Conservation (phyloP, 371 early-diverging fungal species). For the Apophysomyces ossiformis region DNA sequence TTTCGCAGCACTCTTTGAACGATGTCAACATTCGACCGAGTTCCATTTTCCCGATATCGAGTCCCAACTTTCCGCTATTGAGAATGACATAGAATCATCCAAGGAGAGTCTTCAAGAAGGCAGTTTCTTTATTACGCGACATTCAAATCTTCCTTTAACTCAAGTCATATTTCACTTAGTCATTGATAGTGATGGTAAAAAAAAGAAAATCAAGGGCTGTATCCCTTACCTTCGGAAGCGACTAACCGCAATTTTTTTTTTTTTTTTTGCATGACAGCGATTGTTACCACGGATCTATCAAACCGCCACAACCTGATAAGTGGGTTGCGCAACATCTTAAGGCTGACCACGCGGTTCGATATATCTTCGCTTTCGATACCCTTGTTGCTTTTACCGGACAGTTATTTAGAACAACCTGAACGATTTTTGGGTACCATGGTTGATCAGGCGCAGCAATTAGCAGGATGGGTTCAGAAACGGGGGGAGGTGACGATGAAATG, state of each 20-base stretch:
- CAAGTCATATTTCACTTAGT: conserved; percentile 80
- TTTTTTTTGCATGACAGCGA: conserved; percentile 26
- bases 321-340: conserved; percentile 70
- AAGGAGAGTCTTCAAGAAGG: conserved; percentile 56
- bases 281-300: conserved; percentile 45
- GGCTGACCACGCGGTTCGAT: conserved; percentile 68
- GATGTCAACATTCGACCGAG: conserved; percentile 74
- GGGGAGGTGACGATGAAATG: conserved; percentile 66
- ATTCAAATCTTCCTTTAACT: conserved; percentile 75
- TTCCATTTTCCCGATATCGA: conserved; percentile 79
- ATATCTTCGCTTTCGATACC: conserved; percentile 72
- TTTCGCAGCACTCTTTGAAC: conserved; percentile 61
- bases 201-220: conserved; percentile 17
- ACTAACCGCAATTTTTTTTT: too few relatives aligned
- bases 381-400: conserved; percentile 65
- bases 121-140: conserved; percentile 76
- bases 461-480: conserved; percentile 50
- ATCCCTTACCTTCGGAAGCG: too few relatives aligned
- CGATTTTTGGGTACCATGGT: conserved; percentile 25
- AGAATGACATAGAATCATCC: conserved; percentile 51
- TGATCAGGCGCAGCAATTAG: conserved; percentile 21
- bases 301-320: conserved; percentile 57
- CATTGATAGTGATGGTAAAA: conserved; percentile 54
- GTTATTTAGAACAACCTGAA: conserved; percentile 47
- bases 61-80: conserved; percentile 61